Evolutionary conservation across 2,329 filamentous ascomycete species (phyloP).

Genomic region (Pseudogymnoascus sp.): DNA sequence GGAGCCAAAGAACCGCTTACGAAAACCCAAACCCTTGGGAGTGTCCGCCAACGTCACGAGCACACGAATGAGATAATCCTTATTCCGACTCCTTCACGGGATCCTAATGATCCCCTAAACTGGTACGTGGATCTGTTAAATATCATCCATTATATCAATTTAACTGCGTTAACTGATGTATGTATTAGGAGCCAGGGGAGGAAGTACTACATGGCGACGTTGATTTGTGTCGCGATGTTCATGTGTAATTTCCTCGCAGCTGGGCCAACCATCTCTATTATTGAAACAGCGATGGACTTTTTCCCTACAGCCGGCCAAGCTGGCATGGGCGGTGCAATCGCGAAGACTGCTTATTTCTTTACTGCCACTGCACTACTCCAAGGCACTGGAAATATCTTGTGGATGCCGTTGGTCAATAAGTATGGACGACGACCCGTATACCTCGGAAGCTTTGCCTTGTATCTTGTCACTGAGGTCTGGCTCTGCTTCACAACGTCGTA

Average conservation of each 20-base stretch:
- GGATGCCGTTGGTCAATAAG: conserved; percentile 21
- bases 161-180: not conserved
- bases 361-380: conserved; percentile 18
- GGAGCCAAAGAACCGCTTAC: conserved; percentile 1
- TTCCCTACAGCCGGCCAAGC: conserved; percentile 13
- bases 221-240: conserved; percentile 18
- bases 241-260: conserved; percentile 22
- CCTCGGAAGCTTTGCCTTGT: conserved; percentile 15
- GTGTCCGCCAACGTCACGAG: conserved; percentile 16
- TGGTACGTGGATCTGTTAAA: conserved; percentile 18
- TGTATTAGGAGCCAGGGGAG: not conserved
- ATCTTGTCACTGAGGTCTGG: conserved; percentile 15
- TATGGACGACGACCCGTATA: conserved; percentile 21
- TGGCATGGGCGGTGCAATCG: conserved; percentile 12
- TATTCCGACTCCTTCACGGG: conserved; percentile 26
- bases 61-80: conserved; percentile 24
- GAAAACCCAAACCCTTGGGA: conserved; percentile 15
- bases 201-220: conserved; percentile 14
- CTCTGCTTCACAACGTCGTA: conserved; percentile 13
- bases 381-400: conserved; percentile 17
- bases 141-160: not conserved
- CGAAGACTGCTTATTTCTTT: conserved; percentile 20
- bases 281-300: conserved; percentile 17
- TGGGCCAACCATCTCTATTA: conserved; percentile 19
- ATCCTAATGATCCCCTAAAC: conserved; percentile 31